phyloP scores from a whole-genome alignment of 1,284 basidiomycete species.

The Vanrija pseudolonga region DNA sequence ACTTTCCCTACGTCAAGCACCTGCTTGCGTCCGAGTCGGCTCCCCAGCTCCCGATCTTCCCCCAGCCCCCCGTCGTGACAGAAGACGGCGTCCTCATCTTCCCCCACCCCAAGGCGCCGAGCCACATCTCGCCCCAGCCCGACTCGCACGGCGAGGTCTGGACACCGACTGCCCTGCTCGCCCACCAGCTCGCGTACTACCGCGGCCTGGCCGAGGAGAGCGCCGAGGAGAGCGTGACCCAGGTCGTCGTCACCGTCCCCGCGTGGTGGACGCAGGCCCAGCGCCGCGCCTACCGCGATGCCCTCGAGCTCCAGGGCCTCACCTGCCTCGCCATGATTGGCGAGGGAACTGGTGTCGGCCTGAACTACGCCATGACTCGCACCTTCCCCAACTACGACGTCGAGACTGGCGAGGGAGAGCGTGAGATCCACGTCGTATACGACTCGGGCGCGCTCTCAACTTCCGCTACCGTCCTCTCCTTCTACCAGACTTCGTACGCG shows the following conservation, averaged over 20 bases:
- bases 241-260: conserved; percentile 82
- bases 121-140: conserved; percentile 60
- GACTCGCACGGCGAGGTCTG: conserved; percentile 55
- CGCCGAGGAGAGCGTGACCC: conserved; percentile 63
- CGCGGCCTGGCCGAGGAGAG: conserved; percentile 77
- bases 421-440: conserved; percentile 87
- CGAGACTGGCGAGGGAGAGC: conserved; percentile 45
- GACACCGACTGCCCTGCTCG: conserved; percentile 86
- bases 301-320: conserved; percentile 84
- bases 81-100: conserved; percentile 59
- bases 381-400: conserved; percentile 59
- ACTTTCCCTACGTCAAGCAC: conserved; percentile 81
- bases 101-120: conserved; percentile 63
- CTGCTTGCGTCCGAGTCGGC: conserved; percentile 57
- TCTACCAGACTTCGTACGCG: conserved; percentile 57
- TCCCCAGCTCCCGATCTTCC: conserved; percentile 54
- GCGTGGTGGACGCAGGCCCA: conserved; percentile 82
- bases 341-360: conserved; percentile 86
- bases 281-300: conserved; percentile 83
- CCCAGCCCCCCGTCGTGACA: conserved; percentile 29
- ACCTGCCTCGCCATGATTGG: conserved; percentile 79
- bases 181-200: conserved; percentile 89
- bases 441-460: conserved; percentile 88
- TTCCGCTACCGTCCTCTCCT: conserved; percentile 78
- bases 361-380: conserved; percentile 96